phyloP scores from a whole-genome alignment of 1,284 basidiomycete species.

The Cryptococcus sp. region DNA sequence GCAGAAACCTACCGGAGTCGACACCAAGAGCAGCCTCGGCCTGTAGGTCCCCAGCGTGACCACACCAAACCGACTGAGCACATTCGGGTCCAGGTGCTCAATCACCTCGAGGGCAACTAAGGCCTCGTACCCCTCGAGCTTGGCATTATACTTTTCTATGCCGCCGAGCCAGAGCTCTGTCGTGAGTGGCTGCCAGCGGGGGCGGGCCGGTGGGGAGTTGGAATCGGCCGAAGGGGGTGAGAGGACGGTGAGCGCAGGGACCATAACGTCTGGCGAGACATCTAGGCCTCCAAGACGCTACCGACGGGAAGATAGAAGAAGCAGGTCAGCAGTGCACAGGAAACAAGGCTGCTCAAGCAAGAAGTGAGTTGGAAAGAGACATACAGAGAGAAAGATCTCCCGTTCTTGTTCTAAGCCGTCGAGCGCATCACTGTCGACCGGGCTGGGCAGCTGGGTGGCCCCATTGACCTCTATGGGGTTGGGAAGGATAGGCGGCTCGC shows the following conservation, averaged over 20 bases:
- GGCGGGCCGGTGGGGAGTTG: conserved; percentile 18
- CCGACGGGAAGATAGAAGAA: not conserved
- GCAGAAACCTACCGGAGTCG: conserved; percentile 72
- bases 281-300: conserved; percentile 49
- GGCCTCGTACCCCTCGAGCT: conserved; percentile 71
- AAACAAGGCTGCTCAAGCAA: not conserved
- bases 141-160: conserved; percentile 69
- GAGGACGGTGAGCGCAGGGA: conserved; percentile 35
- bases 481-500: conserved; percentile 38
- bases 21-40: conserved; percentile 73
- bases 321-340: not conserved
- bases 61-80: conserved; percentile 74
- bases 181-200: conserved; percentile 70
- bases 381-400: conserved; percentile 44
- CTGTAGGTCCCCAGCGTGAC: conserved; percentile 77
- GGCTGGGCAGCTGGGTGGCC: conserved; percentile 17
- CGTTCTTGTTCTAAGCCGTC: conserved; percentile 13
- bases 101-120: conserved; percentile 88
- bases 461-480: not conserved
- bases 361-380: conserved; percentile 10
- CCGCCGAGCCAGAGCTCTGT: conserved; percentile 79
- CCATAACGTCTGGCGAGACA: conserved; percentile 39
- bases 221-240: conserved; percentile 24
- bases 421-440: conserved; percentile 18
- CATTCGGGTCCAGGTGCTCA: conserved; percentile 73